Evolutionary conservation across 2,329 filamentous ascomycete species (phyloP), one percentile per base, ranked within the genome.

Genomic region (Paecilomyces sp.): DNA sequence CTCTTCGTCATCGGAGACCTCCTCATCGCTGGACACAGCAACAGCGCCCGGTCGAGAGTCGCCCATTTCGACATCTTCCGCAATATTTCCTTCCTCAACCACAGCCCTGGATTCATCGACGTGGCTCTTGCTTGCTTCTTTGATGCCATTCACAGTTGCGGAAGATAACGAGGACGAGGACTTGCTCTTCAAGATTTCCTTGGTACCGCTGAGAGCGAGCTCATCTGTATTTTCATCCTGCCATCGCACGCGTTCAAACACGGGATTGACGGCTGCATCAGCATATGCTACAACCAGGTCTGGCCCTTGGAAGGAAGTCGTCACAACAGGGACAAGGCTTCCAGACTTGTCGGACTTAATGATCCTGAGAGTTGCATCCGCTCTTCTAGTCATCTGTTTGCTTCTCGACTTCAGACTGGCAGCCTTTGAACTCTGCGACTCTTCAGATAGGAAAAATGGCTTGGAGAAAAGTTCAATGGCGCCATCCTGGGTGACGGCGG

Each of bases 91-190:
- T 57, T 76, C 71, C 59, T 79, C 78, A 11, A 88, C 81, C 1
- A 82, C 77, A 11, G 83, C 77, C 58, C 77, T 79, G 33, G 83
- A 80, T 63, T 88, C 85, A 68, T 87, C 81, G 34, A 87, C 80
- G 50, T 80, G 78, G 60, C 75, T 78, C 64, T 81, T 80, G 52
- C 77, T 79, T 55, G 77, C 68, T 62, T 79, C 75, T 66, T 81
- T 82, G 25, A 78, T 72, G 28, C 82, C 81, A 66, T 84, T 86
- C 59, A 81, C 79, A 58, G 79, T 77, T 18, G 78, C 80, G 2
- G 80, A 78, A 57, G 72, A 71, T 51, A 81, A 67, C 12, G 73
- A 73, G 24, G 75, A 76, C 55, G 73, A 71, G 7, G 73, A 73
- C 64, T 77, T 81, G 54, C 68, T 72, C 61, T 75, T 77, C 15